Percentiles rank a stretch among this genome's conserved stretches.
Evolutionary conservation across 202 grass and related monocot genomes (phyloP).

Genomic region (Musa balbisiana): DNA sequence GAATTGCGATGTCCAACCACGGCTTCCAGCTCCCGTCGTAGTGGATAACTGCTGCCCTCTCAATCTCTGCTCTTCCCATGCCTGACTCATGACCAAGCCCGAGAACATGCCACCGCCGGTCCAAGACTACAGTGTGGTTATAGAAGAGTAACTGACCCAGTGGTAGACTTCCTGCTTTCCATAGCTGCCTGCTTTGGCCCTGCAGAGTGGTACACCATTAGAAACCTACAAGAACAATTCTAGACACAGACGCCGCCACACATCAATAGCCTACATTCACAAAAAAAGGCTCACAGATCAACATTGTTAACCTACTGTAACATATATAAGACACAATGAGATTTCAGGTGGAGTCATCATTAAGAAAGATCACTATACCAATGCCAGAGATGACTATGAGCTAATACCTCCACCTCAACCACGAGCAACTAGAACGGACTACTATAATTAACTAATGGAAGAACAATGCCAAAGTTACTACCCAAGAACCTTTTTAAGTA

Average conservation of each 20-base stretch:
- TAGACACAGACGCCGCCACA: no score
- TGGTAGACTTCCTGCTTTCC: conserved; percentile 57
- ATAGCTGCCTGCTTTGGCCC: conserved; percentile 39
- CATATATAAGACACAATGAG: not conserved
- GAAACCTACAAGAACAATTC: not conserved
- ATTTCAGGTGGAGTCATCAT: not conserved
- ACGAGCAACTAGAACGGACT: not conserved
- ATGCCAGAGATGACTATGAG: not conserved
- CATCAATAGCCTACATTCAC: no score
- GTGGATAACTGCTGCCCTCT: conserved; percentile 48
- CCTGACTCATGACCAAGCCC: conserved; percentile 45
- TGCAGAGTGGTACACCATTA: conserved; percentile 14
- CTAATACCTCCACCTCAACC: no score
- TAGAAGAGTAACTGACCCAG: conserved; percentile 67
- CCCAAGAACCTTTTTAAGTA: not conserved
- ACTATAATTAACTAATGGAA: not conserved
- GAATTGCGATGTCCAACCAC: conserved; percentile 65
- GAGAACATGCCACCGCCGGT: conserved; percentile 50
- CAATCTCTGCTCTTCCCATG: conserved; percentile 30
- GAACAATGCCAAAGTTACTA: not conserved
- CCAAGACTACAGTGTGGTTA: conserved; percentile 47
- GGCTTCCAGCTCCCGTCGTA: conserved; percentile 72
- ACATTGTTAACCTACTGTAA: no score
- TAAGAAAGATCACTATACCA: not conserved
- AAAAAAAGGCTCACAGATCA: no score